Base-by-base conservation (phyloP, 2,329 filamentous ascomycete species). In the Coccinonectria pachysandricola region DNA sequence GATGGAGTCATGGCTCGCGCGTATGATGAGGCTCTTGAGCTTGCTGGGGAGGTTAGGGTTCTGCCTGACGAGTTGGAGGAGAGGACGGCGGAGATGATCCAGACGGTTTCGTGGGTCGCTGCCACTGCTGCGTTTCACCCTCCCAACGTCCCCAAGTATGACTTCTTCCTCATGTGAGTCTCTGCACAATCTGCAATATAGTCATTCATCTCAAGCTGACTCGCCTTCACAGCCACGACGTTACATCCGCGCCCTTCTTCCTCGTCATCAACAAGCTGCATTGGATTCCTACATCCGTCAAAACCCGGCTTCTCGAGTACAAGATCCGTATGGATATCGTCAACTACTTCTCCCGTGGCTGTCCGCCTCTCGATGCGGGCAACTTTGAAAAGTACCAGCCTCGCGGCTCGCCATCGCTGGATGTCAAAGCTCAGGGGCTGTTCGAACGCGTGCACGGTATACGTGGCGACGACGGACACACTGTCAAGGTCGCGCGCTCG, bases 391-490 rank as follows among this genome's bases (percentile, higher is more conserved):
- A 54, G 0, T 88, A 91, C 45, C 51, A 56, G 2, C 67, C 76
- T 0, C 67, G 59, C 30, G 54, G 60, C 24, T 41, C 44, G 27
- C 36, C 15, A 60, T 66, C 15, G 61, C 67, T 53, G 53, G 21
- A 53, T 45, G 12, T 45, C 67, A 22, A 59, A 65, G 34, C 60
- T 49, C 26, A 67, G 55, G 62, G 64, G 2, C 51, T 73, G 3
- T 50, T 71, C 6, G 48, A 59, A 2, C 54, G 64, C 7, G 49
- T 75, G 11, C 60, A 64, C 32, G 34, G 36, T 7, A 46, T 68
- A 17, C n/a, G n/a, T n/a, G 46, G 65, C 0, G 87, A 94, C 39
- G 86, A 95, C 52, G 86, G 87, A 0, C 88, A 96, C 54, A 65
- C 74, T 7, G 64, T 76, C 28, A 95, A 95, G 53, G 56, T 92